Base-by-base conservation (phyloP, 345 rosid genomes). In the Nephelium lappaceum region DNA sequence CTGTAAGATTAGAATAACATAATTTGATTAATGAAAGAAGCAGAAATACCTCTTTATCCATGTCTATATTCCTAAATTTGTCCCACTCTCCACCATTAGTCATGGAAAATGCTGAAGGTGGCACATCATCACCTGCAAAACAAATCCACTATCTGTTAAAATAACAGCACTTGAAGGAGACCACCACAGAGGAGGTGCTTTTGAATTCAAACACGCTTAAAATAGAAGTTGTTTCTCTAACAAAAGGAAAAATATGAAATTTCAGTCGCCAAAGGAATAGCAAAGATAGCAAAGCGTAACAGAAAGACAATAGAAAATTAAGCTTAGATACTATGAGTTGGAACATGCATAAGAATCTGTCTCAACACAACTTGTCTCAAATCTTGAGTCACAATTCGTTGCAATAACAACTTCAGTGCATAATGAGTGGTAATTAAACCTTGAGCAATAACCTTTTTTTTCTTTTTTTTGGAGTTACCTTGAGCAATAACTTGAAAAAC, bases 51-150 rank as follows among this genome's bases (percentile, higher is more conserved):
- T 95, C 97, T 85, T 91, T 92, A 86, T 95, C 98, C 98, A 95
- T 95, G 88, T 95, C 99, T 85, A 95, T 92, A 86, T 78, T 92
- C 89, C 98, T 90, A 79, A 93, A 85, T 65, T 84, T 92, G 86
- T 93, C 99, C 99, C 99, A 95, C 77, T 92, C 99, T 75, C 81
- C 91, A 81, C 83, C 79, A 79, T 83, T 89, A 70, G 94, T 81
- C 93, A 89, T 85, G 87, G 84, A 86, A 87, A 95, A 95, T 71
- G 98, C 81, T 67, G 99, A 95, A 19, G 87, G 88, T 58, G 97
- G 98, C 10, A 89, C 93, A 45, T 85, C 91, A 81, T 93, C 98
- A 67, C 99, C 99, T 95, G 89, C 79, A 72, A 84, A 69, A 53
- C 49, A 76, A 77, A 23, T 38, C 68, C 64, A 74, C 71, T 71